Conservation (phyloP, 441 rosid species). For the Metrosideros polymorpha region DNA sequence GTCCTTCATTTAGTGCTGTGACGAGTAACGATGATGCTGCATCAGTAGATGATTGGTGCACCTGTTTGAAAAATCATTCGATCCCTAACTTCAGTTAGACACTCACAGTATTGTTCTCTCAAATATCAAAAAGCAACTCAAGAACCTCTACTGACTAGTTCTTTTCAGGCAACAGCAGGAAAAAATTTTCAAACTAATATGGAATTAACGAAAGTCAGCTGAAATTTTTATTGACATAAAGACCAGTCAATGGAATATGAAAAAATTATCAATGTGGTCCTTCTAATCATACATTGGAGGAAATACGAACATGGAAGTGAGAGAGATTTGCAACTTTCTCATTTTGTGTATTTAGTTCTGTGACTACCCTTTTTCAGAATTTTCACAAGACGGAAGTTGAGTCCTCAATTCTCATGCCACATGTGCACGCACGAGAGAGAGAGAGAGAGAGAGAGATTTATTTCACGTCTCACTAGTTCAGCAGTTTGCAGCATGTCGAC, state of each 20-base stretch:
- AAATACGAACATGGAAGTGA: background rate
- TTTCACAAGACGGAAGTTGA: background rate
- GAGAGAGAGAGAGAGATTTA: background rate
- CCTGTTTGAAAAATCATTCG: conserved; percentile 30
- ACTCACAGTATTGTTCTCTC: background rate
- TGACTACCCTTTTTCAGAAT: background rate
- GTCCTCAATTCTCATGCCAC: background rate
- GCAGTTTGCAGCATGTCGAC: conserved; percentile 90
- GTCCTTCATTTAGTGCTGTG: conserved; percentile 92
- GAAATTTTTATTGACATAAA: background rate
- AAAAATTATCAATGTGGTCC: background rate
- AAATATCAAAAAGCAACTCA: background rate
- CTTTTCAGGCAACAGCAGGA: background rate
- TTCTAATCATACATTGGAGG: background rate
- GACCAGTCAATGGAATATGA: background rate
- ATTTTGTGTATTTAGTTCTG: background rate
- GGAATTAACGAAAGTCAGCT: background rate
- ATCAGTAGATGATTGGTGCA: conserved; percentile 94
- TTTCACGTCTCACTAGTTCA: conserved; percentile 51
- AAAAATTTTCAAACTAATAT: background rate
- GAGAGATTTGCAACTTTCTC: background rate
- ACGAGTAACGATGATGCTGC: conserved; percentile 96
- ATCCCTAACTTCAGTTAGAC: background rate
- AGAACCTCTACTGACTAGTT: background rate
- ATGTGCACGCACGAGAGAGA: background rate